phyloP scores from a whole-genome alignment of 2,329 filamentous ascomycete species.

The Aspergillus pseudoviridinutans region DNA sequence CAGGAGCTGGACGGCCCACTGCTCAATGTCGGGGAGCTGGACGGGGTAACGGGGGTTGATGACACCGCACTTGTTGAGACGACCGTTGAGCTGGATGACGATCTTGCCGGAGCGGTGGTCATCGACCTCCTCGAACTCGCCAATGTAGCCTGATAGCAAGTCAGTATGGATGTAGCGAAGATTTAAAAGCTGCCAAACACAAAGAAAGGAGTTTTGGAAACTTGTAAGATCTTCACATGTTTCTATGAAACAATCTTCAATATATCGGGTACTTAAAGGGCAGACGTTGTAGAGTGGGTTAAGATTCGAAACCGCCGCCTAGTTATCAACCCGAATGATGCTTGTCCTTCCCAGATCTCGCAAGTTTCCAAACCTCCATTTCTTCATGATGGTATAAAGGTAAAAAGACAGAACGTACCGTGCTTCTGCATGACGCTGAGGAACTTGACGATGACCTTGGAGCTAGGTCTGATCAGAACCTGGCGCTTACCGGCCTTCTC shows the following conservation, averaged over 20 bases:
- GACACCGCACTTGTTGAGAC: constrained; percentile 98
- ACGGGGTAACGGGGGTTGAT: constrained; percentile 99
- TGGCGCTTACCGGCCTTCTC: constrained; percentile 99
- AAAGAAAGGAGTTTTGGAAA: constrained; percentile 62
- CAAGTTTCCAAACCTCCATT: not conserved
- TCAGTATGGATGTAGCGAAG: constrained; percentile 74
- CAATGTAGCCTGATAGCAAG: constrained; percentile 77
- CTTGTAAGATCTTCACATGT: constrained; percentile 89
- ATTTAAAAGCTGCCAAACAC: constrained; percentile 92
- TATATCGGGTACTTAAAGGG: constrained; percentile 99
- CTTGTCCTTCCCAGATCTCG: constrained; percentile 1
- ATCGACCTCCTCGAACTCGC: constrained; percentile 99
- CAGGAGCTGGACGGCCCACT: constrained; percentile 99
- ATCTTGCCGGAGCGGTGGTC: constrained; percentile 99
- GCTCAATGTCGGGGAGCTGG: constrained; percentile 95
- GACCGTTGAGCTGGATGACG: constrained; percentile 98
- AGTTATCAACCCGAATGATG: constrained; percentile 97
- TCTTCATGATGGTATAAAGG: not conserved
- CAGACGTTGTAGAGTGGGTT: constrained; percentile 72
- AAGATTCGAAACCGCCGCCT: constrained; percentile 81
- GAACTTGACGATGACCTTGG: constrained; percentile 99
- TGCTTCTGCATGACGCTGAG: constrained; percentile 98
- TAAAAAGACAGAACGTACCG: constrained; percentile 63
- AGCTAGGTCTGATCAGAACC: constrained; percentile 94
- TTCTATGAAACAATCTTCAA: constrained; percentile 49